A percentile compares a stretch with the other conserved stretches of the same genome.
Evolutionary conservation across 1,284 basidiomycete genomes (phyloP).

Genomic region (Ceratobasidium sp.): DNA sequence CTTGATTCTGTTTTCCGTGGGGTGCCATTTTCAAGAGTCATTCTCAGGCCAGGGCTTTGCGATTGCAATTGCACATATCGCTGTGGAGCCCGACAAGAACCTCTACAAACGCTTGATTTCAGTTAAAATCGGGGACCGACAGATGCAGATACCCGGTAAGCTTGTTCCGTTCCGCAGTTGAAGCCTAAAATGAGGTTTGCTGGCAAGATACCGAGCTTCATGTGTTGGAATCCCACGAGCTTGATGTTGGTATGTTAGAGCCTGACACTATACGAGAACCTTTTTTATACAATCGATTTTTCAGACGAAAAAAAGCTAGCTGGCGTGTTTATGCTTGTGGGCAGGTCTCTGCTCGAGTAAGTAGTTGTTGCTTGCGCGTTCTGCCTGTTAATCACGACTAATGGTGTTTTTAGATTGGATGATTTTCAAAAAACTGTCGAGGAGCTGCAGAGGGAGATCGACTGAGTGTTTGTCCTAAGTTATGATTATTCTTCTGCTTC

Average conservation of each 20-base stretch:
- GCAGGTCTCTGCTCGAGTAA: neutral
- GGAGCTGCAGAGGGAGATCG: neutral
- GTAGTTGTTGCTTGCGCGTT: neutral
- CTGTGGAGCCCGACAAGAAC: neutral
- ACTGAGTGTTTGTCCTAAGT: neutral
- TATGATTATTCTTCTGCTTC: neutral
- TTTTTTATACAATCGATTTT: neutral
- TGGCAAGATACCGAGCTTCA: neutral
- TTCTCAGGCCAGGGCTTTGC: neutral
- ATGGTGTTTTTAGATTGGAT: neutral
- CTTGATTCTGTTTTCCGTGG: neutral
- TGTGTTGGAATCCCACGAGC: neutral
- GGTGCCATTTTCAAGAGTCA: neutral
- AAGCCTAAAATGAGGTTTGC: neutral
- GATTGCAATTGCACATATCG: neutral
- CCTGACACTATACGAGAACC: neutral
- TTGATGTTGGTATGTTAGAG: neutral
- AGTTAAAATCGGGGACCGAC: neutral
- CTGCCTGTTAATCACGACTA: neutral
- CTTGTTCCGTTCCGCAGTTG: neutral
- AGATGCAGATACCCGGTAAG: neutral
- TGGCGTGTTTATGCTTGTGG: neutral
- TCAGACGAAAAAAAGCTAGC: slow-evolving; percentile 1
- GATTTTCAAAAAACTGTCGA: neutral
- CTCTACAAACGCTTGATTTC: neutral